Evolutionary conservation across 768 basidiomycete genomes (phyloP).

Genomic region (Amylocystis lapponica): DNA sequence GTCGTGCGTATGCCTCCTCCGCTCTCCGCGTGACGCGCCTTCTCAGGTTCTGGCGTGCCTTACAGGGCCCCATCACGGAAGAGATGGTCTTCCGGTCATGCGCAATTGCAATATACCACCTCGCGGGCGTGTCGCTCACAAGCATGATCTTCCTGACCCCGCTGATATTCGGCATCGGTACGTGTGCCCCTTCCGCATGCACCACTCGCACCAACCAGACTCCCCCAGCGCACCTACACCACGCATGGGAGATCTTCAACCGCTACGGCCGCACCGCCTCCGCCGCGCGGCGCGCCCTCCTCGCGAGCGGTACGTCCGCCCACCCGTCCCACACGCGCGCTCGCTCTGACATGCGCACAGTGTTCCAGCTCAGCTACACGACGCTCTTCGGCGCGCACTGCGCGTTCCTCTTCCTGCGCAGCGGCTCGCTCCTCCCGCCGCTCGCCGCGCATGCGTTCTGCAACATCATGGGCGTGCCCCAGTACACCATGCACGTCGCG

Average conservation of each 20-base stretch:
- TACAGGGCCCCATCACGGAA: slow-evolving; percentile 84
- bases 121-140: slow-evolving; percentile 48
- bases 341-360: slow-evolving; percentile 33
- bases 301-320: slow-evolving; percentile 44
- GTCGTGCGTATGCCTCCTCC: slow-evolving; percentile 30
- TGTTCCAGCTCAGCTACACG: slow-evolving; percentile 86
- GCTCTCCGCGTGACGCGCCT: background rate
- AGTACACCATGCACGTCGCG: slow-evolving; percentile 49
- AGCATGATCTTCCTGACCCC: slow-evolving; percentile 79
- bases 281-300: slow-evolving; percentile 60
- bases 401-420: slow-evolving; percentile 80
- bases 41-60: background rate
- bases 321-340: background rate
- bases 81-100: slow-evolving; percentile 89
- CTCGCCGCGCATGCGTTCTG: slow-evolving; percentile 85
- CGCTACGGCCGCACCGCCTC: slow-evolving; percentile 58
- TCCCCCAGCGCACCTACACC: slow-evolving; percentile 84
- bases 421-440: slow-evolving; percentile 75
- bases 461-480: slow-evolving; percentile 91
- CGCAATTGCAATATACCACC: slow-evolving; percentile 65
- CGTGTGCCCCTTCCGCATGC: slow-evolving; percentile 18
- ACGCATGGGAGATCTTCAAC: slow-evolving; percentile 82
- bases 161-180: slow-evolving; percentile 84
- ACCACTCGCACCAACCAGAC: background rate
- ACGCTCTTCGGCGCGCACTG: slow-evolving; percentile 89